These are phyloP conservation scores for Suhomyces taliae DNA, from an alignment of 1,139 yeast genomes.

Conservation along the genomic window DNA sequence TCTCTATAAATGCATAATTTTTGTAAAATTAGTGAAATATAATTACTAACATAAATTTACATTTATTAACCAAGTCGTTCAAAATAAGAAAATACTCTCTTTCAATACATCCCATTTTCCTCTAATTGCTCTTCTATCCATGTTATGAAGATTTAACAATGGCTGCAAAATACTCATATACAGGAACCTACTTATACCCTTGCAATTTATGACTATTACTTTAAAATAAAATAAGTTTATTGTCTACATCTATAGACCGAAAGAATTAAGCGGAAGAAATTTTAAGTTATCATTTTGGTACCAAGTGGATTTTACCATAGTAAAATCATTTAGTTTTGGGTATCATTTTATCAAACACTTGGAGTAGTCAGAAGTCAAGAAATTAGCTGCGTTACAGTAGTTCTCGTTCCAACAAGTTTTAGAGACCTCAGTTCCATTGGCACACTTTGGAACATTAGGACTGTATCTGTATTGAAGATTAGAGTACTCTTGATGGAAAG, in stretches of 20 bases:
- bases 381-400: slow-evolving; percentile 41
- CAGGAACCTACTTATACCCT: neutral
- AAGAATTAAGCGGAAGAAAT: neutral
- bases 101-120: neutral
- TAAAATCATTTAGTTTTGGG: neutral
- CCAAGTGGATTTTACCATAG: neutral
- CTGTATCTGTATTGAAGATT: slow-evolving; percentile 52
- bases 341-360: slow-evolving; percentile 9
- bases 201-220: neutral
- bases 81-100: too few relatives aligned
- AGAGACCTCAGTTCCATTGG: slow-evolving; percentile 29
- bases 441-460: slow-evolving; percentile 50
- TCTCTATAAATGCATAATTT: too few relatives aligned
- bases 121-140: neutral
- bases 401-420: slow-evolving; percentile 41
- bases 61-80: too few relatives aligned
- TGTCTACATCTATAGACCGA: neutral
- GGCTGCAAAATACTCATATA: neutral
- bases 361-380: slow-evolving; percentile 17
- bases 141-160: too few relatives aligned
- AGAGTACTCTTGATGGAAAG: slow-evolving; percentile 48
- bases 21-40: too few relatives aligned
- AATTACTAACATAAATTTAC: too few relatives aligned
- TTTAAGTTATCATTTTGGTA: neutral
- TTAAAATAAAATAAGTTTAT: neutral